phyloP scores from a whole-genome alignment of 345 rosid genomes.

The Gossypium herbaceum region DNA sequence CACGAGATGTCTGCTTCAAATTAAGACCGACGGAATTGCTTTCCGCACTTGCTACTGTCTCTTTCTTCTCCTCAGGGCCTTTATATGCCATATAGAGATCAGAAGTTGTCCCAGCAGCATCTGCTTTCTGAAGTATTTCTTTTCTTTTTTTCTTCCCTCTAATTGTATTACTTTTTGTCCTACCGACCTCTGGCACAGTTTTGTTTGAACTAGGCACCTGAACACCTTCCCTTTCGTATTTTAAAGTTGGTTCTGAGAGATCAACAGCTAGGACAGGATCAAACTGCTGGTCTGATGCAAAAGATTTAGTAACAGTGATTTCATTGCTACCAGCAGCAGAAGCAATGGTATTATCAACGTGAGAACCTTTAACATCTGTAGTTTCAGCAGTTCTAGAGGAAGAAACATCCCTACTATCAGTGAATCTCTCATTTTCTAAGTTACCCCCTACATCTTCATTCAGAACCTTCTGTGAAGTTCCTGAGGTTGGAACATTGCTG shows the following conservation, averaged over 20 bases:
- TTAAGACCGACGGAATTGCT: slow-evolving; percentile 22
- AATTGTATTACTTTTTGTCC: slow-evolving; percentile 36
- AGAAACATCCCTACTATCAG: slow-evolving; percentile 28
- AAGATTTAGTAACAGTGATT: slow-evolving; percentile 15
- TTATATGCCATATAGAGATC: slow-evolving; percentile 89
- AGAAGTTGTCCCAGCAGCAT: slow-evolving; percentile 79
- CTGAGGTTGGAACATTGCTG: slow-evolving; percentile 24
- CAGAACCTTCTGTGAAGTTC: slow-evolving; percentile 26
- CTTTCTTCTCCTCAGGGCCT: slow-evolving; percentile 84
- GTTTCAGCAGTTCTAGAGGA: slow-evolving; percentile 27
- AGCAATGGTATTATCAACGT: slow-evolving; percentile 14
- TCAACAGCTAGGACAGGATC: slow-evolving; percentile 25
- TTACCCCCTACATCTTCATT: slow-evolving; percentile 26
- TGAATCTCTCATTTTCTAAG: slow-evolving; percentile 21
- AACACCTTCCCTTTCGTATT: slow-evolving; percentile 29
- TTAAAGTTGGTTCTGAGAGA: slow-evolving; percentile 30
- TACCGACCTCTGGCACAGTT: slow-evolving; percentile 37
- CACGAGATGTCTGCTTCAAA: slow-evolving; percentile 36
- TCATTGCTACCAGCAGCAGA: slow-evolving; percentile 12
- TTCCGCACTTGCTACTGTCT: slow-evolving; percentile 27
- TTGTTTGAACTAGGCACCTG: slow-evolving; percentile 41
- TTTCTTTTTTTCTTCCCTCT: slow-evolving; percentile 54
- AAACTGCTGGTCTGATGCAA: slow-evolving; percentile 25
- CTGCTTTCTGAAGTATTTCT: slow-evolving; percentile 80
- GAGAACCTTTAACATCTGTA: slow-evolving; percentile 22